phyloP scores from a whole-genome alignment of 306 rosid species.

The Vachellia pachyceras region DNA sequence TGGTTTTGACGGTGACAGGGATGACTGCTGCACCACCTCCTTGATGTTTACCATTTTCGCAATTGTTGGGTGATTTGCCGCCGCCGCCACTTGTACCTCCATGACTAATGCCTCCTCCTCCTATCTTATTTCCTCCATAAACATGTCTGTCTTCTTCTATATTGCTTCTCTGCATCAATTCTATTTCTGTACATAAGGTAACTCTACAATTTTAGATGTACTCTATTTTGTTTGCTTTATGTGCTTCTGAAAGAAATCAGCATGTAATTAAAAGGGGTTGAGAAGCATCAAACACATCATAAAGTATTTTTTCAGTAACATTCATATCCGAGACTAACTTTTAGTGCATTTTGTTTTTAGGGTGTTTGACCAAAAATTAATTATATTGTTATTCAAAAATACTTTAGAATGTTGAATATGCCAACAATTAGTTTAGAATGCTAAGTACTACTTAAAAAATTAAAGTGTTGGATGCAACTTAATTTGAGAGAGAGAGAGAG shows the following conservation, averaged over 20 bases:
- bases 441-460: no score
- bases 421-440: no score
- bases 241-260: constrained; percentile 23
- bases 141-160: constrained; percentile 33
- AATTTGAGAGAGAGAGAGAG: no score
- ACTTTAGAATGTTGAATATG: no score
- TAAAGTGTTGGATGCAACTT: background rate
- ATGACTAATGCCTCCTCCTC: constrained; percentile 42
- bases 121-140: constrained; percentile 49
- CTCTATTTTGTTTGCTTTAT: background rate
- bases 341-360: no score
- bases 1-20: constrained; percentile 53
- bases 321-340: no score
- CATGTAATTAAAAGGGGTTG: background rate
- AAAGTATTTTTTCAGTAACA: no score
- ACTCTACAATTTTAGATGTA: background rate
- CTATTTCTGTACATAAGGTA: constrained; percentile 36
- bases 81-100: constrained; percentile 39
- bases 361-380: no score
- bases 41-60: constrained; percentile 40
- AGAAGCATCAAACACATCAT: no score
- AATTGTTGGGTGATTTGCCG: constrained; percentile 31
- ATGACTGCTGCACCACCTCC: constrained; percentile 53
- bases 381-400: no score
- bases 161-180: constrained; percentile 46